Base-by-base conservation (phyloP, 164 flowering plant genomes). In the Vitis rotundifolia region DNA sequence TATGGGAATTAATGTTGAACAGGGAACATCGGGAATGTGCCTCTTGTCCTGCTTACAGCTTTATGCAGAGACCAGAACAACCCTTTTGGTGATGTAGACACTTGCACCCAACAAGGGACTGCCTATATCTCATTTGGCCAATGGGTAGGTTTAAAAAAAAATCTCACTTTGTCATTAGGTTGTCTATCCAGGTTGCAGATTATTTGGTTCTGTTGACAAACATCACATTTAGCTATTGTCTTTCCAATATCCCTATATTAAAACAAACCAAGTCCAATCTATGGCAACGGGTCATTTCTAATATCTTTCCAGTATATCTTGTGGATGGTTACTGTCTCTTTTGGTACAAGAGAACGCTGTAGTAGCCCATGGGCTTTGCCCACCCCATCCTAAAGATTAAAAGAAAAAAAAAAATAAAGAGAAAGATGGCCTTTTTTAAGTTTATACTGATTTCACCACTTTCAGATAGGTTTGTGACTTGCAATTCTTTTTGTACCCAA, bases 11-110 rank as follows among this genome's bases (percentile, higher is more conserved):
- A 8, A 62, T 16, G 68, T 69, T 64, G 31, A 48, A 49, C 88
- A 95, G 99, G 99, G 56, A 95, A 95, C 74, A 95, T 95, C 65
- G 99, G 98, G 48, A 95, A 95, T 79, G 93, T 93, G 75, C 99
- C 98, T 9, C 98, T 95, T 75, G 99, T 95, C 55, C 72, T 95
- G 73, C 86, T 95, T 79, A 88, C 97, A 2, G 99, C 99, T 72
- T 78, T 95, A 73, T 95, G 99, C 67, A 87, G 98, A 71, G 99
- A 93, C 79, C 78, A 78, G 68, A 79, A 86, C 68, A 95, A 95
- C 66, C 99, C 99, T 29, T 95, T 95, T 76, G 98, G 97, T 31
- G 94, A 91, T 65, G 65, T 87, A 13, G 84, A 79, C 0, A 85
- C 76, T 76, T 95, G 99, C 74, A 83, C 81, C 69, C 80, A 83